Evolutionary conservation across 1,284 basidiomycete species (phyloP), one percentile per base, ranked within the genome.

Genomic region (Papiliotrema laurentii): DNA sequence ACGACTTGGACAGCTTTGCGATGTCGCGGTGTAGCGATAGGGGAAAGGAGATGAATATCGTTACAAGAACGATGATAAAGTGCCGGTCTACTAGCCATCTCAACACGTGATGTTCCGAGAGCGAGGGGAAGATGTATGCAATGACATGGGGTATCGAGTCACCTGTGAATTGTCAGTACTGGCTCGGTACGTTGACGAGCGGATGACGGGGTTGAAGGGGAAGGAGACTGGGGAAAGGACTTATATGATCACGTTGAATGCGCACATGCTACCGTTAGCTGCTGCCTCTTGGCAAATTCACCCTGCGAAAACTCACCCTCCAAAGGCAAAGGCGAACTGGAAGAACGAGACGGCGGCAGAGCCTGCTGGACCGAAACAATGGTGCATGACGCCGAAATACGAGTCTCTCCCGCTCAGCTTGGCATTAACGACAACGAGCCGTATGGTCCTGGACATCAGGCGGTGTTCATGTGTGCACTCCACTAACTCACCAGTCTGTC

Each of bases 71-170:
- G 58, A 94, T 92, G 69, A 97, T 79, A 72, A 96, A 90, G 65
- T 88, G 83, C 35, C 96, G 85, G 68, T 92, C 86, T 43, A 85
- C 80, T 64, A 98, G 78, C 52, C 94, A 74, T 25, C 77, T 82
- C 50, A 91, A 79, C 46, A 92, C 75, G 49, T 87, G 63, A 82
- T 83, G 53, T 72, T 77, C 49, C 75, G 68, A 40, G 5, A 96
- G 77, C n/a, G 75, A 78, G 14, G 93, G 93, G 62, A 97, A 88
- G 65, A 93, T 64, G 45, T 82, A 88, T 45, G 83, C 84, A 61
- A 99, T 83, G 69, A 98, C 94, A 59, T 89, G 88, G 1, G 96
- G 93, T 64, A 98, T 89, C 2, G 94, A 96, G 72, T 99, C 96
- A 59, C 96, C 86, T 81, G 60, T 58, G 31, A 4, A 14, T 46